Evolutionary conservation across 2,329 filamentous ascomycete species (phyloP).

Genomic region (Hysterium pulicare): DNA sequence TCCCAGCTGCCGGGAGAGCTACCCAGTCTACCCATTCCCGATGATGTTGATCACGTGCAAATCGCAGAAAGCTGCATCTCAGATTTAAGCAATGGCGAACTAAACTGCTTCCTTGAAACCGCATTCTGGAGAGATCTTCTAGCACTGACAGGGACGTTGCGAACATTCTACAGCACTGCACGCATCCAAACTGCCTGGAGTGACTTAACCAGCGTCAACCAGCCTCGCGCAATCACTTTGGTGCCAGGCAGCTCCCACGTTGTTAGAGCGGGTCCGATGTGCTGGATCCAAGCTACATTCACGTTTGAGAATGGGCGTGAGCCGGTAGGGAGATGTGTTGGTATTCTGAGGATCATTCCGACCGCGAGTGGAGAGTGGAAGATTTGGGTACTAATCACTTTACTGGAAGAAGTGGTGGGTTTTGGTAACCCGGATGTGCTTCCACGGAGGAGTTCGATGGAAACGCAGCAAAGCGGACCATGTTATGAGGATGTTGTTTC

Average conservation of each 20-base stretch:
- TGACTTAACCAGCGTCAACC: constrained; percentile 16
- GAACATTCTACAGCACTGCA: constrained; percentile 47
- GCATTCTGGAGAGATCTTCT: constrained; percentile 53
- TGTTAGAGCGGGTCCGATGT: not conserved
- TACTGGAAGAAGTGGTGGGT: not conserved
- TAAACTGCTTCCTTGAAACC: not conserved
- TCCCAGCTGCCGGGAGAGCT: not conserved
- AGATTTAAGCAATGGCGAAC: not conserved
- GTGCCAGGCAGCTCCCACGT: constrained; percentile 2
- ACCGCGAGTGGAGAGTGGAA: not conserved
- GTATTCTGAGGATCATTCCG: not conserved
- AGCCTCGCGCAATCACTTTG: constrained; percentile 17
- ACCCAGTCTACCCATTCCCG: not conserved
- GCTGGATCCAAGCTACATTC: not conserved
- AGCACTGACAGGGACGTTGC: constrained; percentile 51
- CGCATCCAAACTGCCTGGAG: constrained; percentile 39
- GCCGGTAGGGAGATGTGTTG: not conserved
- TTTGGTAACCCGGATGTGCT: not conserved
- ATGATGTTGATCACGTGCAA: not conserved
- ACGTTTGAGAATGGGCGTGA: not conserved
- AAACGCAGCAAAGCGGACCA: constrained; percentile 1
- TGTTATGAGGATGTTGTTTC: not conserved
- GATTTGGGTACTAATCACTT: not conserved
- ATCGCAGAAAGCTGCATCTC: not conserved
- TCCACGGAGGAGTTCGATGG: no score